Percentiles rank a stretch among this genome's conserved stretches.
Conservation (phyloP, 208 protist species). For the Trypanosoma lewisi region DNA sequence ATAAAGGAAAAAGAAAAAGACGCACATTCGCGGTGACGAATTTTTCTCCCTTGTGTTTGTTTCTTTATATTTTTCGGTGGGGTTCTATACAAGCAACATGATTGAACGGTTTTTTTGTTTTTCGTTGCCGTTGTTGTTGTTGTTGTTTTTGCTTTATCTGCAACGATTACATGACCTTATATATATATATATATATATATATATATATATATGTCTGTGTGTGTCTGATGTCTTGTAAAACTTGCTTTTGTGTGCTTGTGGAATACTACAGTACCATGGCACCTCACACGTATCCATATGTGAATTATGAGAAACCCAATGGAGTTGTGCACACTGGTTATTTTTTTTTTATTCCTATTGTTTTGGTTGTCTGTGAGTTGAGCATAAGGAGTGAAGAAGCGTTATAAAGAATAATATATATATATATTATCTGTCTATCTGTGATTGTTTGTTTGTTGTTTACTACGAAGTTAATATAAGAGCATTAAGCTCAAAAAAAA, state of each 20-base stretch:
- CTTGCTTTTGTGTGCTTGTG: neutral
- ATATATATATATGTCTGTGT: constrained; percentile 16
- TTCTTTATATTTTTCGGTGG: too few relatives aligned
- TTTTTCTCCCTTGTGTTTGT: too few relatives aligned
- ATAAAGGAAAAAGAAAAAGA: too few relatives aligned
- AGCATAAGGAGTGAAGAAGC: neutral
- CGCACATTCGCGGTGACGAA: too few relatives aligned
- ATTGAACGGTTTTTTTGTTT: neutral
- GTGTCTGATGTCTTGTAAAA: neutral
- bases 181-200: constrained; percentile 3
- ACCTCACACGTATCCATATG: neutral
- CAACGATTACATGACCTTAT: neutral
- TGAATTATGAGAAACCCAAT: neutral
- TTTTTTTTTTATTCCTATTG: neutral
- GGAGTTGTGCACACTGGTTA: neutral
- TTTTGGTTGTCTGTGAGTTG: neutral
- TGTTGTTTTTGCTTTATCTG: too few relatives aligned
- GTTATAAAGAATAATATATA: constrained; percentile 2
- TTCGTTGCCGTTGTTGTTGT: too few relatives aligned
- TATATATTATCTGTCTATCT: neutral
- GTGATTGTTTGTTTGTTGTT: neutral
- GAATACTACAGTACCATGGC: neutral
- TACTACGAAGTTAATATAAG: neutral
- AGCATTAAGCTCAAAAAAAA: neutral
- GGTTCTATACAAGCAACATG: constrained; percentile 11